These are phyloP conservation scores for Tardiomyces blankii DNA, from an alignment of 1,139 yeast genomes.

Conservation along the genomic window DNA sequence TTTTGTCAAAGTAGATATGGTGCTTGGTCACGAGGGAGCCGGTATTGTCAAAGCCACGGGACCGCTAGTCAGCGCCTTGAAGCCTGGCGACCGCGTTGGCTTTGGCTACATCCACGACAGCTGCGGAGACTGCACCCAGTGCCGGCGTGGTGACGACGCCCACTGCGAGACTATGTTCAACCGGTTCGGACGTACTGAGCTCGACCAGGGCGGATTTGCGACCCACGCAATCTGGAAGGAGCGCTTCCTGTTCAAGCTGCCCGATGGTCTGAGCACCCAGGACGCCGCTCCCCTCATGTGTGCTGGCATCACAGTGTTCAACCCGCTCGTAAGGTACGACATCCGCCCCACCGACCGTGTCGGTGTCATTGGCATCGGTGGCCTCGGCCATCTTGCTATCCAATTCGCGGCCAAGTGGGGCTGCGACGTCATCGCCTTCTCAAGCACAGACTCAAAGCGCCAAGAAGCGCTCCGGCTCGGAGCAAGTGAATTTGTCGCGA, in stretches of 20 bases:
- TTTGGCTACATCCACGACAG: slow-evolving; percentile 63
- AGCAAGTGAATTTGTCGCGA: slow-evolving; percentile 60
- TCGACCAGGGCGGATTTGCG: slow-evolving; percentile 17
- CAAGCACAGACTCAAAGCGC: slow-evolving; percentile 59
- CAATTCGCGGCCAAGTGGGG: slow-evolving; percentile 83
- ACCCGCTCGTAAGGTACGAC: slow-evolving; percentile 63
- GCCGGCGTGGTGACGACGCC: slow-evolving; percentile 57
- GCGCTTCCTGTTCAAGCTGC: slow-evolving; percentile 54
- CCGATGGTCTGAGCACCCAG: slow-evolving; percentile 61
- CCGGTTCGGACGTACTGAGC: neutral
- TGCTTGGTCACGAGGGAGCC: slow-evolving; percentile 81
- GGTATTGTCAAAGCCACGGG: slow-evolving; percentile 70
- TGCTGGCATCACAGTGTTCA: slow-evolving; percentile 80
- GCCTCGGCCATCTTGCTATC: slow-evolving; percentile 69
- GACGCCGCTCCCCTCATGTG: slow-evolving; percentile 64
- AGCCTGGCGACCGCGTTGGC: slow-evolving; percentile 71
- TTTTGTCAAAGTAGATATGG: slow-evolving; percentile 67
- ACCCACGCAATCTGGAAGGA: slow-evolving; percentile 31
- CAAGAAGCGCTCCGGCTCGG: slow-evolving; percentile 46
- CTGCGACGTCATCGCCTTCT: slow-evolving; percentile 62
- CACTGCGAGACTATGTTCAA: slow-evolving; percentile 38
- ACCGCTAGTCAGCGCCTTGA: slow-evolving; percentile 38
- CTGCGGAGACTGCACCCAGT: slow-evolving; percentile 63
- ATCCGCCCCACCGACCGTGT: slow-evolving; percentile 69
- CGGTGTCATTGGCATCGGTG: slow-evolving; percentile 74